Evolutionary conservation across 2,329 filamentous ascomycete species (phyloP), one percentile per base, ranked within the genome.

Genomic region (Fusarium nelsonii): DNA sequence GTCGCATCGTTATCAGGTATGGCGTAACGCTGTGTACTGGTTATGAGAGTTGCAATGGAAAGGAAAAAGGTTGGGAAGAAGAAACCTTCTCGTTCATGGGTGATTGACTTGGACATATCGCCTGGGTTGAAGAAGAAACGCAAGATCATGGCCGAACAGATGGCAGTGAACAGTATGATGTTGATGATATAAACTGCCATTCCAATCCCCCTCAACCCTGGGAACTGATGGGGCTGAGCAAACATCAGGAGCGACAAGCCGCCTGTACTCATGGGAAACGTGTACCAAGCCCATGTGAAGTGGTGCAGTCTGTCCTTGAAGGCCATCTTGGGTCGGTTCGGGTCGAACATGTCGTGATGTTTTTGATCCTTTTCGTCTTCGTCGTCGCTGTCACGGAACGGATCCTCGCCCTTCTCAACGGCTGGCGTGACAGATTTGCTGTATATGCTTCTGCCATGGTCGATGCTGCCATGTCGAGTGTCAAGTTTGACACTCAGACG

Each of bases 121-220:
- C 52, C 52, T 8, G 52, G 41, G 33, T 55, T 55, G 33, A 55
- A 55, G 43, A 55, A 55, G 41, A 55, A 55, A 8, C 52, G 52
- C 18, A 55, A 9, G 3, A 55, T 2, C 52, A 55, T 55, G 4
- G 52, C 8, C 8, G 52, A 49, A 23, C 41, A 48, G 12, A 55
- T 55, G 2, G 52, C 52, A 8, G 37, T 9, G n/a, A 55, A 46
- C 4, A 55, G 9, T 14, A 55, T 20, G 33, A 55, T 55, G 5
- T 55, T 55, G 41, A 55, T 55, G 14, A 55, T 39, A 8, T 55
- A 55, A 3, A 55, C 52, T 6, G 52, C 23, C 41, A 48, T n/a
- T 3, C 52, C 52, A 4, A 55, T 55, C 7, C 15, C 33, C 11
- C 23, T 20, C 3, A 55, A 33, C 10, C 52, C 52, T 3, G 52